These are phyloP conservation scores for Hypoxylon sp. DNA, from an alignment of 2,329 filamentous ascomycete species.

Conservation along the genomic window DNA sequence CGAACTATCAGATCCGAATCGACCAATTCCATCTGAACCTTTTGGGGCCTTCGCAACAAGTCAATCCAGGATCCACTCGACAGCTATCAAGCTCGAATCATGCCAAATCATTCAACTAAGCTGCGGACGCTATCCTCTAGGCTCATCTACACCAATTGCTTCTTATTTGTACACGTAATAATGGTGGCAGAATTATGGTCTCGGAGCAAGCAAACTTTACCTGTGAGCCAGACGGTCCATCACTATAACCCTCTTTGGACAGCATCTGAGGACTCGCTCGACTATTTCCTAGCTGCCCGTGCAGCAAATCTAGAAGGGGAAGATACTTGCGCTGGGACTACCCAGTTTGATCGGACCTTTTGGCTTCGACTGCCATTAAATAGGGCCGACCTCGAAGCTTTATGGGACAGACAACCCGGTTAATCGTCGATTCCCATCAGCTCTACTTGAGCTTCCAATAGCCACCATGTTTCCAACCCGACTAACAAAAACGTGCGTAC, in stretches of 20 bases:
- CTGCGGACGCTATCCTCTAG: slow-evolving; percentile 34
- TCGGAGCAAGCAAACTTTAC: slow-evolving; percentile 27
- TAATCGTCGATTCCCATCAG: slow-evolving; percentile 13
- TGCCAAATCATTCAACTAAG: slow-evolving; percentile 20
- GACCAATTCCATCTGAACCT: slow-evolving; percentile 20
- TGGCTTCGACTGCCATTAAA: background rate
- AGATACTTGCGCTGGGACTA: slow-evolving; percentile 5
- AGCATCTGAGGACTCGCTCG: background rate
- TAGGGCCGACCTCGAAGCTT: slow-evolving; percentile 5
- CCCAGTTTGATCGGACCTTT: background rate
- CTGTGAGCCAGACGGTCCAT: slow-evolving; percentile 19
- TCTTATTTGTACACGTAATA: slow-evolving; percentile 35
- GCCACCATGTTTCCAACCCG: slow-evolving; percentile 8
- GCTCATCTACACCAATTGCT: slow-evolving; percentile 3
- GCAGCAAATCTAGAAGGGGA: background rate
- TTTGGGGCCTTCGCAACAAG: slow-evolving; percentile 14
- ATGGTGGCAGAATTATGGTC: slow-evolving; percentile 30
- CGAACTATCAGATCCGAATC: slow-evolving; percentile 29
- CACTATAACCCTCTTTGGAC: slow-evolving; percentile 1
- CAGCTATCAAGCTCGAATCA: slow-evolving; percentile 28
- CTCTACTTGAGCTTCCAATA: slow-evolving; percentile 5
- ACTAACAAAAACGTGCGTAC: slow-evolving; percentile 7
- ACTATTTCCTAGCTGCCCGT: slow-evolving; percentile 1
- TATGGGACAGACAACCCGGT: slow-evolving; percentile 7
- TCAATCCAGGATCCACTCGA: slow-evolving; percentile 33